Conservation (phyloP, 192 early-diverging fungal species). For the Entomortierella chlamydospora region DNA sequence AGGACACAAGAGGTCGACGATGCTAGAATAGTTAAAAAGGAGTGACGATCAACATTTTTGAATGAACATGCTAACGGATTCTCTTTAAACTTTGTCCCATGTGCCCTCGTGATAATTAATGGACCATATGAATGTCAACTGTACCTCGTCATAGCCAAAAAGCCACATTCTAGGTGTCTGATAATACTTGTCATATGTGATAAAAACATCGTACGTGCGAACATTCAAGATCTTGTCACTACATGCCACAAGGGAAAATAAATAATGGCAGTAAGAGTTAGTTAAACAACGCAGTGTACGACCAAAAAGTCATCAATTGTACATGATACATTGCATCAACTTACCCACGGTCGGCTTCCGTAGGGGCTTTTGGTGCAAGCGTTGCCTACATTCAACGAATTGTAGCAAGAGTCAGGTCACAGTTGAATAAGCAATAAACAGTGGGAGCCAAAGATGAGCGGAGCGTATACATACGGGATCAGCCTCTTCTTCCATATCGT, state of each 20-base stretch:
- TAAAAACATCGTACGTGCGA: conserved; percentile 98
- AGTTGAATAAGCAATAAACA: background rate
- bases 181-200: conserved; percentile 99
- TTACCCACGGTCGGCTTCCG: conserved; percentile 38
- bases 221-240: conserved; percentile 88
- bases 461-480: conserved; percentile 68
- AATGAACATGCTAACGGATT: no score
- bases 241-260: background rate
- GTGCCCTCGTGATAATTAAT: no score
- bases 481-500: conserved; percentile 79
- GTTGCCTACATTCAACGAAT: conserved; percentile 39
- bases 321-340: conserved; percentile 15
- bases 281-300: background rate
- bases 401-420: background rate
- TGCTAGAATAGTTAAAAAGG: conserved; percentile 51
- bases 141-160: conserved; percentile 95
- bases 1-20: conserved; percentile 82
- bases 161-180: conserved; percentile 98
- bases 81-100: no score
- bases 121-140: no score
- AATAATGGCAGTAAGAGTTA: background rate
- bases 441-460: background rate
- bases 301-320: background rate
- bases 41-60: background rate
- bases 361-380: conserved; percentile 27